Evolutionary conservation across 2,329 filamentous ascomycete species (phyloP), one percentile per base, ranked within the genome.

Genomic region (Tolypocladium guangdongense): DNA sequence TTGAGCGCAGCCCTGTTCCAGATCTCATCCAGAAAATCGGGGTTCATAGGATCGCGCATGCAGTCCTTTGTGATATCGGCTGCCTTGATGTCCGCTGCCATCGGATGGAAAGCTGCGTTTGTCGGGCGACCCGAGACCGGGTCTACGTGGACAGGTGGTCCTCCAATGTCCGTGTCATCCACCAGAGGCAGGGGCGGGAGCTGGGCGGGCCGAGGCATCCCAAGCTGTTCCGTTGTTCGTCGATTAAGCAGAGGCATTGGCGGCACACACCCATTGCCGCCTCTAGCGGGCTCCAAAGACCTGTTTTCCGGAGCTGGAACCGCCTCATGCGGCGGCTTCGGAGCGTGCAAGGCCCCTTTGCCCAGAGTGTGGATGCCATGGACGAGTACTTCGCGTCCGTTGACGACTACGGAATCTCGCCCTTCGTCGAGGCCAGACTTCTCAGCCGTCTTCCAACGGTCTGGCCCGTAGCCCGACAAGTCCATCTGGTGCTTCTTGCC

Each of bases 1-100:
- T 97, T 97, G 58, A 87, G 84, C 1, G 93, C 93, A 52, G 90
- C 84, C 20, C 83, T 79, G 59, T 86, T 84, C 95, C 95, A 99
- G 2, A 89, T 84, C 57, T 95, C 88, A 47, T 93, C 82, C 66
- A 89, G 88, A 70, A 99, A 99, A 1, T 78, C 74, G 52, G 89
- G 80, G 54, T 86, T 84, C 41, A 99, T 72, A 0, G 95, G 93
- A 68, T 99, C 93, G 18, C 79, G 81, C 90, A 99, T 99, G 71
- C 92, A 97, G 66, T 97, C 88, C 61, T 91, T 88, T 57, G 89
- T 83, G 30, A 99, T 81, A 36, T 81, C 74, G 0, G 90, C 88
- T 22, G 78, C 80, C 54, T 81, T 81, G 62, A 97, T 84, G 54
- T 93, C 88, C 10, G 83, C 73, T 49, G 80, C 73, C 58, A 82